Base-by-base conservation (phyloP, 2,329 filamentous ascomycete genomes). In the Exserohilum turcica region DNA sequence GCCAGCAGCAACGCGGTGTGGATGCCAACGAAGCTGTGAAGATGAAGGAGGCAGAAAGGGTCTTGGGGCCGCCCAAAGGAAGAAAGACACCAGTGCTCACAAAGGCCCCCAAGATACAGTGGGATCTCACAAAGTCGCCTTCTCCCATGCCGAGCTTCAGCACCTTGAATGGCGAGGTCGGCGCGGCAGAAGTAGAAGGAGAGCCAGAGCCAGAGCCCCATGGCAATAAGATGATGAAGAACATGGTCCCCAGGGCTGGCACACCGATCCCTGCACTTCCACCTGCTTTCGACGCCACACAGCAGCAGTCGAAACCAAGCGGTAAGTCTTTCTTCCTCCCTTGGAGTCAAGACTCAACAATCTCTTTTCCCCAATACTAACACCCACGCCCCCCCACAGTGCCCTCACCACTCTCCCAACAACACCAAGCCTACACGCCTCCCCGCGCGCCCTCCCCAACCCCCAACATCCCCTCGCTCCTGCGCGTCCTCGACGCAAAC, bases 41-140 rank as follows among this genome's bases (percentile, higher is more conserved):
- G 21, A 12, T 15, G 4, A 6, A 21, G n/a, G 32, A 31, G 0
- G 8, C 33, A 29, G 21, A 31, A 15, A 24, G 35, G 10, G 46
- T 50, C 16, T 42, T 50, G 21, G 28, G n/a, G 10, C 29, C 35
- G 12, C 29, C 35, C 9, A 21, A 39, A 45, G 10, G 51, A 33
- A 39, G 40, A 15, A 35, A 46, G 21, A 54, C 46, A 24, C 51
- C 46, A 9, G 33, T 29, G n/a, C 16, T 50, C 15, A 39, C 32
- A n/a, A 42, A 39, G 9, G 46, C 46, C 10, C 51, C 51, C 3
- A 28, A 31, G 2, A 12, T 50, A 8, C 40, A 45, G 16, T 54
- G 40, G 51, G 16, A 45, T 39, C 29, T 45, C 32, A 31, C 46
- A 2, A 33, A 18, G 24, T 40, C 27, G 9, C n/a, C 35, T 32